Evolutionary conservation across 1,284 basidiomycete genomes (phyloP), one percentile per base, ranked within the genome.

Genomic region (Heterobasidion annosum): DNA sequence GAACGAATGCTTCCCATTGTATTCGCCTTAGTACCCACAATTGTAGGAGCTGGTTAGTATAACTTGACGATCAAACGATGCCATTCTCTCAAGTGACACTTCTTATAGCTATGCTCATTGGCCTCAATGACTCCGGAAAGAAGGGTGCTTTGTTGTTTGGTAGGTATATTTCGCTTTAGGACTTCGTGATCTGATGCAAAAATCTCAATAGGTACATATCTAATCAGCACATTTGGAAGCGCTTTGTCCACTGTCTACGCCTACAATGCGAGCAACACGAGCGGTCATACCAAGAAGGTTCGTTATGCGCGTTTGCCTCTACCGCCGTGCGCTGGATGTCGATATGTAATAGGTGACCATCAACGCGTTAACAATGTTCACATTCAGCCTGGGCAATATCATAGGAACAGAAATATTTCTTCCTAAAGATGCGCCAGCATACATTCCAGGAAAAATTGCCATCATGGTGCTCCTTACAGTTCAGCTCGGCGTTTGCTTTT

Each of bases 241-340:
- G 76, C 81, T 0, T 66, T 86, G 2, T 76, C 82, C 0, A 76
- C 78, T 0, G 73, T 87, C 16, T 87, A 84, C 58, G 79, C 81
- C 0, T 86, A 83, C 61, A 84, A 84, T 54, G 81, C 82, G 0
- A 79, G 78, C 50, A 85, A 87, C 62, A 84, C 79, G 0, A 76
- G 76, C 45, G 84, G 83, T 2, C 78, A 82, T 53, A 86, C 82
- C 1, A 86, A 87, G 72, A 87, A 86, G 70, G 72, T 70, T 33
- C 58, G 56, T 46, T 19, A 7, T 13, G 25, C 12, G 18, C 54
- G 45, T 18, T 35, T n/a, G 12, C 25, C 6, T 45, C 18, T 33
- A 47, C 51, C 16, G 44, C 19, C 48, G 18, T 16, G 49, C 4
- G 25, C 32, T 49, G 19, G 40, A 34, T 10, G 18, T 15, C 40